Base-by-base conservation (phyloP, 139 green algal species). In the Mesotaenium endlicherianum region DNA sequence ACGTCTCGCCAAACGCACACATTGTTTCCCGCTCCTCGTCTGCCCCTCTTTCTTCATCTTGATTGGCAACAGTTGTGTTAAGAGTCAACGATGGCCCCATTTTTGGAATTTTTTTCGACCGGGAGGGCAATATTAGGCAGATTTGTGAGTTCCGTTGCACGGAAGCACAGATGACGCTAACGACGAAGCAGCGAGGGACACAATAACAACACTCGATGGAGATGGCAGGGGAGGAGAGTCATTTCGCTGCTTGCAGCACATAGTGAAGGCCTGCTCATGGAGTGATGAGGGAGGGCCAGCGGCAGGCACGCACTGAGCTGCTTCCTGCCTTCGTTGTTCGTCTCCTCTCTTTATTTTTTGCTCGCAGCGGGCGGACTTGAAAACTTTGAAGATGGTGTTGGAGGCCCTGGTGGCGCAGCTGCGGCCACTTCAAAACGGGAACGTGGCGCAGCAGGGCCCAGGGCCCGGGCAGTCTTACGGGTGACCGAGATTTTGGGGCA, bases 371-470 rank as follows among this genome's bases (percentile, higher is more conserved):
- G 84, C 77, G 34, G 41, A 77, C 20, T n/a, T 59, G 38, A 84
- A 81, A 55, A 17, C 84, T 3, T 39, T 84, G 6, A 84, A 81
- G 11, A 20, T 34, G 5, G 44, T 84, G 36, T n/a, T 84, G 77
- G 83, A 84, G 14, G n/a, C 60, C 3, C 31, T 84, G 36, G 44
- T 84, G 36, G 77, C 84, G 69, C 64, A 84, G 69, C 77, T 84
- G 3, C 59, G 77, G 6, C 77, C 77, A 38, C 49, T 84, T 11
- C 77, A 84, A n/a, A 84, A 84, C 40, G 77, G 77, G 30, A 84
- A 42, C 16, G 8, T 72, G 5, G 47, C 34, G 70, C 6, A 60
- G 5, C 60, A 72, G 11, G 36, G 60, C 6, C 60, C n/a, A n/a
- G n/a, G n/a, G n/a, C n/a, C n/a, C n/a, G n/a, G n/a, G n/a, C n/a